Percentiles rank a stretch among this genome's conserved stretches.
Conservation (phyloP, 176 grass and related monocot species). For the Oryza coarctata region DNA sequence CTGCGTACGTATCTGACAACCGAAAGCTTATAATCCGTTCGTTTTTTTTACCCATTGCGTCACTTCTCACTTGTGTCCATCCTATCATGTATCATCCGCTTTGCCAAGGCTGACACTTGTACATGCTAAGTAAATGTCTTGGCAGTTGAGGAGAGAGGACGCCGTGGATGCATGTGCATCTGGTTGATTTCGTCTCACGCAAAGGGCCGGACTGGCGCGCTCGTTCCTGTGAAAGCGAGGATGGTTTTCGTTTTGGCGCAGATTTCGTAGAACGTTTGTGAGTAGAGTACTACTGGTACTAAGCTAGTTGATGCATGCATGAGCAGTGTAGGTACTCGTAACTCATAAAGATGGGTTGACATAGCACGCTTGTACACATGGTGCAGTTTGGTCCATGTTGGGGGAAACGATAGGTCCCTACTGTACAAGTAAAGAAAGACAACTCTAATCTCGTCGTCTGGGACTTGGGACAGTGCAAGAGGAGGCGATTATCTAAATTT, state of each 20-base stretch:
- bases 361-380: neutral
- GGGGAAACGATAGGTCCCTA: neutral
- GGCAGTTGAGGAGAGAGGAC: neutral
- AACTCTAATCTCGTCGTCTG: neutral
- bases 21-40: constrained; percentile 35
- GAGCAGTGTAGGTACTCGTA: neutral
- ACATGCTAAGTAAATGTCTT: neutral
- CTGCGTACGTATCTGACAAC: constrained; percentile 24
- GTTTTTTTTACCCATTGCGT: constrained; percentile 7
- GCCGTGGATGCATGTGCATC: constrained; percentile 18
- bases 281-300: neutral
- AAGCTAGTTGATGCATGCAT: neutral
- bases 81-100: constrained; percentile 3
- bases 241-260: neutral
- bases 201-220: neutral
- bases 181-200: constrained; percentile 31
- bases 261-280: neutral
- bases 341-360: constrained; percentile 8
- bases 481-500: neutral
- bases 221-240: neutral
- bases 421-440: neutral
- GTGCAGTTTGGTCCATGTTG: neutral
- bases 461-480: neutral
- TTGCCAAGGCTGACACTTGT: constrained; percentile 17
- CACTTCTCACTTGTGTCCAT: neutral